These are phyloP conservation scores for Citeromyces matritensis DNA, from an alignment of 805 yeast species.

Conservation along the genomic window DNA sequence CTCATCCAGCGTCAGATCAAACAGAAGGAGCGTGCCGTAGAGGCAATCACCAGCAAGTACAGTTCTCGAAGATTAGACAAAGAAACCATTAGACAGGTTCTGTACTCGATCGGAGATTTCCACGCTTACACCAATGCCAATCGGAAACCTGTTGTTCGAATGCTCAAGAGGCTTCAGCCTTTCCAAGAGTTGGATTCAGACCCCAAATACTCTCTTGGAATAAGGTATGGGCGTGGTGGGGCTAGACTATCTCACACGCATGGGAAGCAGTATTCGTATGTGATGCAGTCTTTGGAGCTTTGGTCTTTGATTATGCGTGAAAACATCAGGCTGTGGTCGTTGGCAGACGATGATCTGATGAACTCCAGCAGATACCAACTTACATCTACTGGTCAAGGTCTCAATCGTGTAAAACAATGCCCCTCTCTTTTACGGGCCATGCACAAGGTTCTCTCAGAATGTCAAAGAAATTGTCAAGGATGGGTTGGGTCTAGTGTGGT, in stretches of 20 bases:
- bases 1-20: constrained; percentile 45
- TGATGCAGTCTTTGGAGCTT: constrained; percentile 54
- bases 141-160: constrained; percentile 49
- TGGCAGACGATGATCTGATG: constrained; percentile 61
- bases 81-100: constrained; percentile 56
- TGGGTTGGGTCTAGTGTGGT: constrained; percentile 79
- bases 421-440: constrained; percentile 56
- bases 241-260: constrained; percentile 65
- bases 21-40: constrained; percentile 57
- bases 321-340: constrained; percentile 63
- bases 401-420: constrained; percentile 62
- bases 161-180: constrained; percentile 33
- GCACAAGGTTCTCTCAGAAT: constrained; percentile 53
- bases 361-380: constrained; percentile 39
- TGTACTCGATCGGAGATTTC: constrained; percentile 71
- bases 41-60: constrained; percentile 35
- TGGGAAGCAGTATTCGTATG: constrained; percentile 58
- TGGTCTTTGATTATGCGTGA: constrained; percentile 74
- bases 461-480: constrained; percentile 41
- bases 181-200: constrained; percentile 28
- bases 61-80: constrained; percentile 21
- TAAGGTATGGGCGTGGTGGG: constrained; percentile 50
- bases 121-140: constrained; percentile 59
- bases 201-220: constrained; percentile 36
- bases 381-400: constrained; percentile 68